These are phyloP conservation scores for Cyclotella distinguenda DNA, from an alignment of 108 stramenopile species.

Conservation along the genomic window DNA sequence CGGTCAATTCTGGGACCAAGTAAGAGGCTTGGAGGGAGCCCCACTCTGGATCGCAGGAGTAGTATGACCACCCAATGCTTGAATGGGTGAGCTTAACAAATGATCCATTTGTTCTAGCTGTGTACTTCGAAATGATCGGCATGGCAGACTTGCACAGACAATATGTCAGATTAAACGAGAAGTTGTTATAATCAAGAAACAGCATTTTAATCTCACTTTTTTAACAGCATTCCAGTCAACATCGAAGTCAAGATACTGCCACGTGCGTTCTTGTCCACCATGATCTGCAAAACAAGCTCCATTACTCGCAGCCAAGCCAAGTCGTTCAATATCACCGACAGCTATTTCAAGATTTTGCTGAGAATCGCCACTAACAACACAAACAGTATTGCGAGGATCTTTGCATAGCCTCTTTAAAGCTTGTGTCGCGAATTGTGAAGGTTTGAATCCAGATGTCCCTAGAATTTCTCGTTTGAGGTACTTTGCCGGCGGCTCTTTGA, in stretches of 20 bases:
- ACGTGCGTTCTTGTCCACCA: slow-evolving; percentile 42
- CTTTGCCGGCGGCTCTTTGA: slow-evolving; percentile 93
- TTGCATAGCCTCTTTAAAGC: slow-evolving; percentile 71
- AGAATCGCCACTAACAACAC: slow-evolving; percentile 90
- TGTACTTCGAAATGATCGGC: slow-evolving; percentile 92
- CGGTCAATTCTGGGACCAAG: slow-evolving; percentile 88
- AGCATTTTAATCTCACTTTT: slow-evolving; percentile 35
- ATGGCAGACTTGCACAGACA: slow-evolving; percentile 52
- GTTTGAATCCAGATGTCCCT: slow-evolving; percentile 87
- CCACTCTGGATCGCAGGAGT: slow-evolving; percentile 99
- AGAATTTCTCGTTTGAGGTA: slow-evolving; percentile 96
- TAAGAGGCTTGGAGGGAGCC: slow-evolving; percentile 92
- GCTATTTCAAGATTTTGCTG: slow-evolving; percentile 80
- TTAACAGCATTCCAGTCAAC: slow-evolving; percentile 93
- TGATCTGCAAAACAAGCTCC: slow-evolving; percentile 88
- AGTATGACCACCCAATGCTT: slow-evolving; percentile 97
- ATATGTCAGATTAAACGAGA: background rate
- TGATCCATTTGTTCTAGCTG: slow-evolving; percentile 91
- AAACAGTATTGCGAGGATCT: slow-evolving; percentile 88
- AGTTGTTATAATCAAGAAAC: background rate
- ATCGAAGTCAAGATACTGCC: slow-evolving; percentile 86
- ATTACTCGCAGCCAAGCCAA: slow-evolving; percentile 93
- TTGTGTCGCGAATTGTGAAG: slow-evolving; percentile 64
- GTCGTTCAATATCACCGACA: slow-evolving; percentile 80
- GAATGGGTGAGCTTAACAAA: slow-evolving; percentile 88